phyloP scores from a whole-genome alignment of 352 stramenopile genomes.

The Phytophthora pinifolia region DNA sequence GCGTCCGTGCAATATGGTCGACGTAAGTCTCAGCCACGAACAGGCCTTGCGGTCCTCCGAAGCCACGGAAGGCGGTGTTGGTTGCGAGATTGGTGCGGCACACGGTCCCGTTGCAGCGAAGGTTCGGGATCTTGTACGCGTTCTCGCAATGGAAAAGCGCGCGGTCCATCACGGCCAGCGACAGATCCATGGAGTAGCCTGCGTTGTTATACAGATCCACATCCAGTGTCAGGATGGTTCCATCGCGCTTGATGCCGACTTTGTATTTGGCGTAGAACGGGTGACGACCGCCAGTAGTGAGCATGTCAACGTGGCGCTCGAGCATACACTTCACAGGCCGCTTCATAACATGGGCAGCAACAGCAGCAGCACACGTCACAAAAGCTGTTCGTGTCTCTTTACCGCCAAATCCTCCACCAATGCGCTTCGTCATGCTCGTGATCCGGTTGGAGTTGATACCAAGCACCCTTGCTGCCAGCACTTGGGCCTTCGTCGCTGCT shows the following conservation, averaged over 20 bases:
- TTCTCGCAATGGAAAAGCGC: conserved; percentile 97
- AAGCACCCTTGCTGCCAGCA: conserved; percentile 87
- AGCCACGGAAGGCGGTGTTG: conserved; percentile 96
- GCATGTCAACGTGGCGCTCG: conserved; percentile 95
- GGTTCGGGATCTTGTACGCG: conserved; percentile 92
- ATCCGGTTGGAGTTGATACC: conserved; percentile 91
- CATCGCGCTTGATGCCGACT: conserved; percentile 80
- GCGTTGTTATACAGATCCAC: conserved; percentile 95
- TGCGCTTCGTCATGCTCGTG: conserved; percentile 92
- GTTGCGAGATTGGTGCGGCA: conserved; percentile 95
- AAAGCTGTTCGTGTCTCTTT: conserved; percentile 95
- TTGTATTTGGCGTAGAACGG: conserved; percentile 95
- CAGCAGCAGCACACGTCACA: conserved; percentile 87
- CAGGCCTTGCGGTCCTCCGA: conserved; percentile 94
- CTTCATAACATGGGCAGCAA: conserved; percentile 89
- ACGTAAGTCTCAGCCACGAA: conserved; percentile 94
- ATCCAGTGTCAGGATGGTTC: conserved; percentile 89
- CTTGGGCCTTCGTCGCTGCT: conserved; percentile 92
- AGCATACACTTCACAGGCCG: conserved; percentile 91
- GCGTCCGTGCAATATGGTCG: conserved; percentile 91
- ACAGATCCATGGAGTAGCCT: conserved; percentile 94
- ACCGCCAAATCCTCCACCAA: conserved; percentile 96
- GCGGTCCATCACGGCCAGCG: conserved; percentile 92
- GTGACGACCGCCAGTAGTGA: conserved; percentile 91
- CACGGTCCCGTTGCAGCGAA: conserved; percentile 85